phyloP scores from a whole-genome alignment of 2,329 filamentous ascomycete species.

The Rutstroemia sydowiana region DNA sequence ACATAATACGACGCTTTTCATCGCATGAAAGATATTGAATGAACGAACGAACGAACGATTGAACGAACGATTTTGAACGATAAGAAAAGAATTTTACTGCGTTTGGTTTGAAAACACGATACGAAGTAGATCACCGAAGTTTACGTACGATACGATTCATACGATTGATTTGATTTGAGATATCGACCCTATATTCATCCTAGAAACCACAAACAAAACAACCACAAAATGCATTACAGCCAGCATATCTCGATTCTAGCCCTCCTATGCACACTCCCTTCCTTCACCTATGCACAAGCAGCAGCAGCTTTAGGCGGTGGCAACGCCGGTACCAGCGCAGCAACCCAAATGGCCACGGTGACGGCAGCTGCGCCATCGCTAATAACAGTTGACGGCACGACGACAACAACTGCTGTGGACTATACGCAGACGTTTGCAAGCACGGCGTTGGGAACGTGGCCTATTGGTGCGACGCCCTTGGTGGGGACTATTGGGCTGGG shows the following conservation, averaged over 20 bases:
- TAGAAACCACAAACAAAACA: neutral
- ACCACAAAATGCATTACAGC: neutral
- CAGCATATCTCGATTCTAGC: too few species aligned
- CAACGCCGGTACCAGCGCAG: neutral
- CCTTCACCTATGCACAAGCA: slow-evolving; percentile 3
- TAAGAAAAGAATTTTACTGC: neutral
- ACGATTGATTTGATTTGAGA: neutral
- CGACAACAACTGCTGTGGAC: neutral
- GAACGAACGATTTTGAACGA: neutral
- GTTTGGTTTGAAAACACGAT: neutral
- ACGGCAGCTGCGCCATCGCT: neutral
- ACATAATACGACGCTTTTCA: neutral
- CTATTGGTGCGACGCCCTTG: slow-evolving; percentile 20
- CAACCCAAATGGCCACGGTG: slow-evolving; percentile 1
- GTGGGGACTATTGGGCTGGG: slow-evolving; percentile 25
- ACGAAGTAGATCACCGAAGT: neutral
- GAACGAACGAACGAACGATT: neutral
- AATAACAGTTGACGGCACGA: neutral
- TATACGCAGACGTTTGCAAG: slow-evolving; percentile 27
- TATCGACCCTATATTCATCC: neutral
- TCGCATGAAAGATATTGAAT: neutral
- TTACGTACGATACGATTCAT: neutral
- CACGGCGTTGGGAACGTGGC: slow-evolving; percentile 27
- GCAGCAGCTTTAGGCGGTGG: slow-evolving; percentile 4
- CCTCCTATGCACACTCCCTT: neutral